These are phyloP conservation scores for Litsea cubeba DNA, from an alignment of 164 flowering plant genomes.

Conservation along the genomic window DNA sequence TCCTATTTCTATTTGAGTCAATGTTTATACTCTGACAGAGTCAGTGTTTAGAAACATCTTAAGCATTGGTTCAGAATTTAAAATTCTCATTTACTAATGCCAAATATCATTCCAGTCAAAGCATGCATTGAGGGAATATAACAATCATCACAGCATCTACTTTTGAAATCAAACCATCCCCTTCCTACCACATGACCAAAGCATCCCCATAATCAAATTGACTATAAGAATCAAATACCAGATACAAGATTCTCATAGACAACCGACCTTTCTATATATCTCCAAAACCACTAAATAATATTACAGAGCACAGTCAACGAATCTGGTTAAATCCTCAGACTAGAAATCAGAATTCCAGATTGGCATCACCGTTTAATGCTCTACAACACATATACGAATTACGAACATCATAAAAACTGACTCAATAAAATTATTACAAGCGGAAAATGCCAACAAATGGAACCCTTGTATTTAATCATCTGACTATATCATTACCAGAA, in stretches of 20 bases:
- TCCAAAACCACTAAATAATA: background rate
- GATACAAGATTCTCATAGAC: background rate
- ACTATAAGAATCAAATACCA: too few relatives aligned
- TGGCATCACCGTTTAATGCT: background rate
- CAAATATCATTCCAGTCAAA: background rate
- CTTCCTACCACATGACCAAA: too few relatives aligned
- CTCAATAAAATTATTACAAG: too few relatives aligned
- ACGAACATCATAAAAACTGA: background rate
- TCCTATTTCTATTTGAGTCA: background rate
- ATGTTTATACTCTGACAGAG: background rate
- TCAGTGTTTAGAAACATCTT: background rate
- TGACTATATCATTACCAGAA: background rate
- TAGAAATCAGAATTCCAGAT: background rate
- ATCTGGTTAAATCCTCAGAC: background rate
- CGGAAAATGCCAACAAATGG: background rate
- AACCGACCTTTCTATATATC: background rate
- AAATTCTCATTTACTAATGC: background rate
- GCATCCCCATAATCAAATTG: too few relatives aligned
- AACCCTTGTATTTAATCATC: background rate
- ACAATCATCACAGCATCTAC: too few relatives aligned
- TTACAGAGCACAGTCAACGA: background rate
- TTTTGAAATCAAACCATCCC: too few relatives aligned
- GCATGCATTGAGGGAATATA: too few relatives aligned
- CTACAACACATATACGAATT: background rate
- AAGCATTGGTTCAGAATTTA: background rate